Evolutionary conservation across 2,329 filamentous ascomycete genomes (phyloP).

Genomic region (Stemphylium lycopersici): DNA sequence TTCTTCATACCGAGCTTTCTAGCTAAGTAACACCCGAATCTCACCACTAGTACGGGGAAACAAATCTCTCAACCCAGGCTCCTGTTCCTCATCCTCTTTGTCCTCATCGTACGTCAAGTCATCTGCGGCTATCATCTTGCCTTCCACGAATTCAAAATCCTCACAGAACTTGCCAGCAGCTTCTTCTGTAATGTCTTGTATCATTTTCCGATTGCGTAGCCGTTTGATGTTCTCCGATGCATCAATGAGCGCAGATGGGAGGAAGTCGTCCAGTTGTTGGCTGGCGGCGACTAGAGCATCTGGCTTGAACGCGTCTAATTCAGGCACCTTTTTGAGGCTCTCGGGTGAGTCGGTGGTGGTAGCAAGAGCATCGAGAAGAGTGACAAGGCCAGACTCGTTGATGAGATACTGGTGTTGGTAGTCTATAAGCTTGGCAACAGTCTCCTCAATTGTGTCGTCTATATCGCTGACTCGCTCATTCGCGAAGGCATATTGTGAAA

Average conservation of each 20-base stretch:
- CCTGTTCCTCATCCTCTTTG: slow-evolving; percentile 47
- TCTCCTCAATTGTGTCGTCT: slow-evolving; percentile 60
- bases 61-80: slow-evolving; percentile 57
- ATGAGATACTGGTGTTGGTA: slow-evolving; percentile 77
- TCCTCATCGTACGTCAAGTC: slow-evolving; percentile 51
- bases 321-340: slow-evolving; percentile 62
- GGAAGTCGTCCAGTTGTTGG: slow-evolving; percentile 83
- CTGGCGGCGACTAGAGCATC: slow-evolving; percentile 69
- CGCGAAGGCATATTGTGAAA: slow-evolving; percentile 70
- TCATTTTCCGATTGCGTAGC: slow-evolving; percentile 73
- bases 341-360: slow-evolving; percentile 51
- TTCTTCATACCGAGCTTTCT: slow-evolving; percentile 16
- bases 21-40: slow-evolving; percentile 68
- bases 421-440: slow-evolving; percentile 65
- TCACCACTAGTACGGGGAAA: slow-evolving; percentile 70
- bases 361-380: slow-evolving; percentile 65
- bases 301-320: slow-evolving; percentile 64
- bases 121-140: slow-evolving; percentile 64
- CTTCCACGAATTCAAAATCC: slow-evolving; percentile 77
- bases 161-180: slow-evolving; percentile 83
- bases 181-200: slow-evolving; percentile 77
- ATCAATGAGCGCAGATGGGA: slow-evolving; percentile 92
- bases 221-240: slow-evolving; percentile 80
- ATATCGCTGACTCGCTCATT: slow-evolving; percentile 62
- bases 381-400: slow-evolving; percentile 72